Conservation (phyloP, 208 protist genomes). For the Leishmania amazonensis region DNA sequence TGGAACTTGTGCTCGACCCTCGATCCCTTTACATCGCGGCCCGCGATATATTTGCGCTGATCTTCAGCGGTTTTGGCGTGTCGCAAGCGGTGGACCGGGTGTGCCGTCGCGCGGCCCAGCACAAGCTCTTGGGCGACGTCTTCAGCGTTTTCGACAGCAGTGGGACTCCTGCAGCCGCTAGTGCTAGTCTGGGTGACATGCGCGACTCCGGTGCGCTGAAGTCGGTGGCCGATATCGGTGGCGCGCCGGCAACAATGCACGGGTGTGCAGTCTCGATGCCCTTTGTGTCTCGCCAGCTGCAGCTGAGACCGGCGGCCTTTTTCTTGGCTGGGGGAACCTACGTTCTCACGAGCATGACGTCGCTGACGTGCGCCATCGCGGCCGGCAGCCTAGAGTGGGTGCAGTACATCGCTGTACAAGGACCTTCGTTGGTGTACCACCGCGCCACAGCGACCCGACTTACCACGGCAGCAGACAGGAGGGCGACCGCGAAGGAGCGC, state of each 20-base stretch:
- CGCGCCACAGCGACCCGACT: slow-evolving; percentile 42
- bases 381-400: slow-evolving; percentile 70
- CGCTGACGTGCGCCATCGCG: slow-evolving; percentile 64
- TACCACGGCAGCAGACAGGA: not conserved
- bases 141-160: slow-evolving; percentile 34
- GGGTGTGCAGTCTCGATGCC: slow-evolving; percentile 26
- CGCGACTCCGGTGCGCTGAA: not conserved
- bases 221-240: not conserved
- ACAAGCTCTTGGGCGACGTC: slow-evolving; percentile 39
- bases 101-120: slow-evolving; percentile 42
- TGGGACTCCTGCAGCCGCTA: not conserved
- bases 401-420: slow-evolving; percentile 53
- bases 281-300: slow-evolving; percentile 23
- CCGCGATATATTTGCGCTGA: slow-evolving; percentile 40
- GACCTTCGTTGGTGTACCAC: slow-evolving; percentile 52
- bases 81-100: slow-evolving; percentile 44
- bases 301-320: slow-evolving; percentile 22
- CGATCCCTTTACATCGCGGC: slow-evolving; percentile 29
- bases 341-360: slow-evolving; percentile 51
- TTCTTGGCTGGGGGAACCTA: slow-evolving; percentile 42
- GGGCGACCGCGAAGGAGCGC: slow-evolving; percentile 6
- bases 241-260: slow-evolving; percentile 11
- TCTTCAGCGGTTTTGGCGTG: slow-evolving; percentile 51
- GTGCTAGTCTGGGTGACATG: not conserved
- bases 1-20: slow-evolving; percentile 26